Evolutionary conservation across 805 yeast genomes (phyloP).

Genomic region (Candida wancherniae): DNA sequence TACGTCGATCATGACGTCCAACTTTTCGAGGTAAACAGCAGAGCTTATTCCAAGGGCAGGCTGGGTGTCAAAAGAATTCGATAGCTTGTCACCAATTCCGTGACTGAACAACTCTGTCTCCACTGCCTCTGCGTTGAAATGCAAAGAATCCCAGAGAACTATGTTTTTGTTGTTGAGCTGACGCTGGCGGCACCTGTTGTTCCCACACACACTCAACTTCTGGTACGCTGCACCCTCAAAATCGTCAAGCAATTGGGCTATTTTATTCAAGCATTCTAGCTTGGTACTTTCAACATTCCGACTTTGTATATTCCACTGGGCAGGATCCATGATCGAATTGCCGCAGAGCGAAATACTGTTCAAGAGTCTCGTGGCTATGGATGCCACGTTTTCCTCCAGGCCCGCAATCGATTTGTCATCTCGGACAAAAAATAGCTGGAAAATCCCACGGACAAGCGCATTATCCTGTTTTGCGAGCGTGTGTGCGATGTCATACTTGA

Average conservation of each 20-base stretch:
- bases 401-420: slow-evolving; percentile 62
- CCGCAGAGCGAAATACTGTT: slow-evolving; percentile 37
- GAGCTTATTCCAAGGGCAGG: slow-evolving; percentile 65
- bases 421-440: slow-evolving; percentile 57
- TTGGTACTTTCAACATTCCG: slow-evolving; percentile 4
- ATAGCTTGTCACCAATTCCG: slow-evolving; percentile 34
- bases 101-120: slow-evolving; percentile 45
- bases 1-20: slow-evolving; percentile 68
- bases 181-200: slow-evolving; percentile 79
- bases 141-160: slow-evolving; percentile 72
- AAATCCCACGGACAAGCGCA: slow-evolving; percentile 56
- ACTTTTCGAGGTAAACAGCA: slow-evolving; percentile 62
- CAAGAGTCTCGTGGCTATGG: slow-evolving; percentile 32
- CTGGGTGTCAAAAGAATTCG: slow-evolving; percentile 17
- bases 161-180: slow-evolving; percentile 57
- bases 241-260: slow-evolving; percentile 26
- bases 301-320: slow-evolving; percentile 17
- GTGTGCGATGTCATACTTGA: slow-evolving; percentile 24
- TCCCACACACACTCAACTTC: slow-evolving; percentile 24
- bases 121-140: slow-evolving; percentile 63
- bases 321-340: slow-evolving; percentile 26
- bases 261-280: slow-evolving; percentile 8
- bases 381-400: slow-evolving; percentile 27
- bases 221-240: slow-evolving; percentile 41
- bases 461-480: slow-evolving; percentile 24